Percentiles rank a stretch among this genome's conserved stretches.
Conservation (phyloP, 2,329 filamentous ascomycete genomes). For the Hypocrella siamensis region DNA sequence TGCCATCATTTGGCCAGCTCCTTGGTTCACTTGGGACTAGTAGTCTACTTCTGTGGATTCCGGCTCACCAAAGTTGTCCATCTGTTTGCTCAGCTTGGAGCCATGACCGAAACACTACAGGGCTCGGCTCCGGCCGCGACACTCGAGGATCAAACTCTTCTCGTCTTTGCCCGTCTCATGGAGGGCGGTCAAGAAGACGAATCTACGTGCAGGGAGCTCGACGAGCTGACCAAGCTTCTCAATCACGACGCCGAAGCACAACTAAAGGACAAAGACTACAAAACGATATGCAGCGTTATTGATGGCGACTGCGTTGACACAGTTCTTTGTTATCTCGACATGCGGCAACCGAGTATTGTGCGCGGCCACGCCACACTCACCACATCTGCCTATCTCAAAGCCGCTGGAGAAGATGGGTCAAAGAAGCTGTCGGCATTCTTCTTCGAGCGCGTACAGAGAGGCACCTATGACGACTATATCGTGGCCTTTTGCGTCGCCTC, state of each 20-base stretch:
- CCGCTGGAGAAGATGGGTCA: conserved; percentile 54
- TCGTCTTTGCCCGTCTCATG: conserved; percentile 79
- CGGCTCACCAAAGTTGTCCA: no score
- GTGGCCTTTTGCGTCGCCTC: conserved; percentile 88
- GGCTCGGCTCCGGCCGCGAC: conserved; percentile 15
- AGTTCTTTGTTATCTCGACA: conserved; percentile 72
- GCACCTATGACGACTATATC: conserved; percentile 77
- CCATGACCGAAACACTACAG: conserved; percentile 20
- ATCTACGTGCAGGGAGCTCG: conserved; percentile 46
- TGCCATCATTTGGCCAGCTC: no score
- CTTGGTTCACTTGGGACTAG: no score
- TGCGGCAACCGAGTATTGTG: conserved; percentile 58
- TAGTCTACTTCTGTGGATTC: no score
- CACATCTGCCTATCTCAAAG: conserved; percentile 70
- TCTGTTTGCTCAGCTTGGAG: no score
- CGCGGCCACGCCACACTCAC: conserved; percentile 71
- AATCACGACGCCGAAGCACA: conserved; percentile 35
- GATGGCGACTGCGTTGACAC: conserved; percentile 70
- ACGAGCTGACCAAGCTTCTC: conserved; percentile 42
- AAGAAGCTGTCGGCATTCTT: conserved; percentile 61
- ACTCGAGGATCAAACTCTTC: conserved; percentile 49
- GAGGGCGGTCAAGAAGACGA: conserved; percentile 75
- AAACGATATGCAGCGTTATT: conserved; percentile 44
- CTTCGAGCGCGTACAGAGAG: conserved; percentile 51
- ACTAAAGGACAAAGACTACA: conserved; percentile 23